Evolutionary conservation across 345 rosid genomes (phyloP).

Genomic region (Turritis glabra): DNA sequence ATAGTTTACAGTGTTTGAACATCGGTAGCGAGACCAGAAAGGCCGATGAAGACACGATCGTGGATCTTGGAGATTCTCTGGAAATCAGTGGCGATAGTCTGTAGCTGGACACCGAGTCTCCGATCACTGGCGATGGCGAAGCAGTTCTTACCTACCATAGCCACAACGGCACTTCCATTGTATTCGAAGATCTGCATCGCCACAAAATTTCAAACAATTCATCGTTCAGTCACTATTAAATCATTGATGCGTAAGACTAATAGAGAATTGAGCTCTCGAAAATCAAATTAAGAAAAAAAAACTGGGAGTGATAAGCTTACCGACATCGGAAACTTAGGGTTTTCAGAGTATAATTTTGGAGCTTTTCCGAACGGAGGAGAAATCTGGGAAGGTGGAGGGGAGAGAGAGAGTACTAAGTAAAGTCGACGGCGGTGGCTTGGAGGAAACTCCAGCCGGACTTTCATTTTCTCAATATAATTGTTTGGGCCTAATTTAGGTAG

Average conservation of each 20-base stretch:
- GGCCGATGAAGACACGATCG: constrained; percentile 82
- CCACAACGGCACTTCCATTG: constrained; percentile 97
- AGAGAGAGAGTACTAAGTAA: constrained; percentile 1
- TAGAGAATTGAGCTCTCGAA: constrained; percentile 7
- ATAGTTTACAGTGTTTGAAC: constrained; percentile 76
- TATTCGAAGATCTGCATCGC: constrained; percentile 83
- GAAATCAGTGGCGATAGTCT: constrained; percentile 94
- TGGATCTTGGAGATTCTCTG: constrained; percentile 83
- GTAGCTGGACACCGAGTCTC: constrained; percentile 90
- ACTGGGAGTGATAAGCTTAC: constrained; percentile 36
- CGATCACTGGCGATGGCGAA: constrained; percentile 98
- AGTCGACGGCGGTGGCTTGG: constrained; percentile 49
- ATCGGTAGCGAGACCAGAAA: constrained; percentile 93
- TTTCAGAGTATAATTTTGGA: constrained; percentile 1
- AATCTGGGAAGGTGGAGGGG: constrained; percentile 24
- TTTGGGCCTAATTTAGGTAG: constrained; percentile 6
- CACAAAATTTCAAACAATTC: neutral
- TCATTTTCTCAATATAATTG: neutral
- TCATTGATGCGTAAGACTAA: neutral
- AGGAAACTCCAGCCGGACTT: constrained; percentile 38
- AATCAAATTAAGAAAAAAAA: neutral
- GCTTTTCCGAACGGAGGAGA: constrained; percentile 30
- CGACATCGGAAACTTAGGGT: constrained; percentile 49
- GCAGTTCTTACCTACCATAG: constrained; percentile 99
- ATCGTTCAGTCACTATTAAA: constrained; percentile 7